Evolutionary conservation across 129 eudicot genomes (phyloP), one percentile per base, ranked within the genome.

Genomic region (Chrysanthemum seticuspe): DNA sequence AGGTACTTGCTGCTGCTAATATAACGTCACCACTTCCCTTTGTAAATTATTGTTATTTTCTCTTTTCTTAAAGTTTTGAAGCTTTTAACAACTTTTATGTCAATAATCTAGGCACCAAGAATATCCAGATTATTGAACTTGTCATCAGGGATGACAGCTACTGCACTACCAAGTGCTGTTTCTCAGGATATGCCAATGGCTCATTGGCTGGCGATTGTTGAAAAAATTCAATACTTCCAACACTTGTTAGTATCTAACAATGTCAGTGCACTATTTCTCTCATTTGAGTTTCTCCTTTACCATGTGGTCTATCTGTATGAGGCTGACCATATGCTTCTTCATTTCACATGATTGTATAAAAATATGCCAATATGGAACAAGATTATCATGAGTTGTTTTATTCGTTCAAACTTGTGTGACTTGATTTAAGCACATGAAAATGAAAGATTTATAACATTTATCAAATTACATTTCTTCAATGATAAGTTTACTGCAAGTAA

Each of bases 161-260:
- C 85, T 50, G 78, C 88, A 50, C 80, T 83, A 73, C 91, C 89
- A 71, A 88, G 84, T 76, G 96, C 97, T 65, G 97, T 93, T 63
- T 91, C 96, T 60, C 93, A 94, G 78, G 91, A 94, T 76, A 79
- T 85, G 74, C 77, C 88, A 63, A 84, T 88, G 71, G 92, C 87
- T 70, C 98, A 93, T 68, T 93, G 98, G 98, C 94, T 87, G 84
- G 98, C 88, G 84, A 90, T 94, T 53, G 94, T 88, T 14, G 87
- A 82, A 86, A 88, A 91, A 82, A 87, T 90, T 15, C 87, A 81
- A 55, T 83, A 78, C 68, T 94, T 86, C 80, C 73, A 86, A 69
- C 85, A 86, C 78, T 68, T 86, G 57, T 68, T 94, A 81, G 88
- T 85, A 78, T 79, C 96, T 49, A 90, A 90, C 76, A 70, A 88